Percentiles rank a stretch among this genome's conserved stretches.
These are phyloP conservation scores for Paramecium pentaurelia DNA, from an alignment of 73 alveolate species.

Conservation along the genomic window DNA sequence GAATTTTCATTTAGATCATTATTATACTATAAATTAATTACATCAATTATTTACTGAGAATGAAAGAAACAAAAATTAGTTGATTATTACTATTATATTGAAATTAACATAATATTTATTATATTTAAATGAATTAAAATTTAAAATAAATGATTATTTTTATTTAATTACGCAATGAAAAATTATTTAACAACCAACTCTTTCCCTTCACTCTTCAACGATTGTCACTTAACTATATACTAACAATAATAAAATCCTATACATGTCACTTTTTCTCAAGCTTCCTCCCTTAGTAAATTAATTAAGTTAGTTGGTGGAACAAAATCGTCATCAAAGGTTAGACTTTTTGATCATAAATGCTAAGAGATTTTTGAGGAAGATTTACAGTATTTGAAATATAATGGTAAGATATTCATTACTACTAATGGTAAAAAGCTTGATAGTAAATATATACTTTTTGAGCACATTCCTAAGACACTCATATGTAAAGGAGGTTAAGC, in stretches of 20 bases:
- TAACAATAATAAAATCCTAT: neutral
- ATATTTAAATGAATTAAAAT: neutral
- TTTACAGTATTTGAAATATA: neutral
- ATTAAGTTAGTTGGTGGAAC: neutral
- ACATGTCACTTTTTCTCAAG: neutral
- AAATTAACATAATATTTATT: neutral
- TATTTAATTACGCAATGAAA: constrained; percentile 19
- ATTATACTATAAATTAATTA: no score
- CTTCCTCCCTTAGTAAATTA: neutral
- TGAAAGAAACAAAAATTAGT: neutral
- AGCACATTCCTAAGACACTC: neutral
- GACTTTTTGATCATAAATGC: neutral
- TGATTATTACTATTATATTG: neutral
- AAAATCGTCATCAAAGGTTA: neutral
- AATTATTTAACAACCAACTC: neutral
- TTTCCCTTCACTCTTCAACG: neutral
- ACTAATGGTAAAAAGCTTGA: neutral
- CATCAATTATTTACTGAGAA: neutral
- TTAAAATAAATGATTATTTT: neutral
- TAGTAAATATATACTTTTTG: neutral
- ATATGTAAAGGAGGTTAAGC: neutral
- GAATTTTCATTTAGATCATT: neutral
- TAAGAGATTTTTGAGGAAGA: neutral
- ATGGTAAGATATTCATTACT: neutral
- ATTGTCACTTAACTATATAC: neutral